Conservation (phyloP, 441 rosid species). For the Capsella rubella region DNA sequence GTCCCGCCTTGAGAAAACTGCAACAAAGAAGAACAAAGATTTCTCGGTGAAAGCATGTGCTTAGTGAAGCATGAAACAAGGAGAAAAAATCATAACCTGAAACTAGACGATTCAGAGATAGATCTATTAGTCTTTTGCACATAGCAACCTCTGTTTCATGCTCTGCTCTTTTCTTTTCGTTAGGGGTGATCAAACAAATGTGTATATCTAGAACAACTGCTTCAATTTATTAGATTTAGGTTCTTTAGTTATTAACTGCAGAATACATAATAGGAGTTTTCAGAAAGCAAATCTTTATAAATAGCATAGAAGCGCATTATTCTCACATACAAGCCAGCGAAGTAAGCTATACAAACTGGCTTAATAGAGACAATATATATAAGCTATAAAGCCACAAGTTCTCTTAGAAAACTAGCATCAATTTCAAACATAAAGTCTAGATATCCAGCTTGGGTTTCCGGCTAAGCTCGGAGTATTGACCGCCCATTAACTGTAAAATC, state of each 20-base stretch:
- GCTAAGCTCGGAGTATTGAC: constrained; percentile 87
- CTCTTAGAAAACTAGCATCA: constrained; percentile 31
- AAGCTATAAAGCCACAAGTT: constrained; percentile 31
- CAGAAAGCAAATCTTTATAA: constrained; percentile 32
- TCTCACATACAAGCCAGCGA: constrained; percentile 20
- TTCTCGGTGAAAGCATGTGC: constrained; percentile 36
- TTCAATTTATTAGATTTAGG: constrained; percentile 26
- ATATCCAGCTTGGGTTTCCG: constrained; percentile 87
- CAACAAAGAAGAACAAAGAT: constrained; percentile 50
- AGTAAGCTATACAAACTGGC: constrained; percentile 24
- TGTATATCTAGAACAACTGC: constrained; percentile 35
- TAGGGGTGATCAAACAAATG: constrained; percentile 38
- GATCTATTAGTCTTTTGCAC: constrained; percentile 26
- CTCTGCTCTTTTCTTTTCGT: constrained; percentile 33
- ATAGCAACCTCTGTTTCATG: constrained; percentile 21
- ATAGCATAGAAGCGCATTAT: constrained; percentile 20
- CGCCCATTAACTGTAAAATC: constrained; percentile 94
- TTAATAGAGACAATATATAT: constrained; percentile 27
- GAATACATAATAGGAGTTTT: not conserved
- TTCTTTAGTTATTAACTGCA: constrained; percentile 4
- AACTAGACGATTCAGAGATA: constrained; percentile 8
- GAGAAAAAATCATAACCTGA: not conserved
- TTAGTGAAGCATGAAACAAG: constrained; percentile 34
- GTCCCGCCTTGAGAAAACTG: constrained; percentile 73
- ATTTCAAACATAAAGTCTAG: constrained; percentile 45